Base-by-base conservation (phyloP, 805 yeast species). In the Lipomyces japonicus region DNA sequence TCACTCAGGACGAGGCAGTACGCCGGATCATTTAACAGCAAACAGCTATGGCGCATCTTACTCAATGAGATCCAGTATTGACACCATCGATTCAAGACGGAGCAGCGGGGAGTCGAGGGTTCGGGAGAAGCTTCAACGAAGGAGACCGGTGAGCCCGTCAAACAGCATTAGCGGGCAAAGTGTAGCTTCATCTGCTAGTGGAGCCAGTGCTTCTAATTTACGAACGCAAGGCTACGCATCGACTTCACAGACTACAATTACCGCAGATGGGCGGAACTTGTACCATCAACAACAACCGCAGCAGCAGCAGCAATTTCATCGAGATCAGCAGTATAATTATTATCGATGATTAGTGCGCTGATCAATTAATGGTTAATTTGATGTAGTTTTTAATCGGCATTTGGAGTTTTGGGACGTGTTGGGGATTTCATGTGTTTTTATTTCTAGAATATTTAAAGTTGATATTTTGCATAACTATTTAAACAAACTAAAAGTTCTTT, bases 91-190 rank as follows among this genome's bases (percentile, higher is more conserved):
- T 34, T 51, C 55, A 28, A 31, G 55, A 9, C 38, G 55, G 41
- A 47, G 49, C 26, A 42, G 56, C 16, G 47, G 50, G 24, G 52
- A 47, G 38, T 51, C 56, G 26, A 49, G 53, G 7, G 57, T 50
- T 10, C 53, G 57, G 16, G 54, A 53, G 39, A 45, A 41, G 39
- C 45, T 53, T 19, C 37, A 34, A 18, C 56, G 41, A 40, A 39
- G 56, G 9, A 22, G 49, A 16, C 49, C 49, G 23, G 49, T 32
- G 23, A 38, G 48, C 28, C 47, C 47, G 23, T 18, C 47, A 9
- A 30, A 44, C 21, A 44, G 47, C 25, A 44, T 44, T 10, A 44
- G 47, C 25, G 16, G 24, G 9, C 47, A 37, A 14, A 44, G 47
- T 31, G 18, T 44, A 6, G 31, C 25, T 12, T 44, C 47, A 25